Evolutionary conservation across 108 stramenopile species (phyloP), one percentile per base, ranked within the genome.

Genomic region (Pinguiococcus pyrenoidosus): DNA sequence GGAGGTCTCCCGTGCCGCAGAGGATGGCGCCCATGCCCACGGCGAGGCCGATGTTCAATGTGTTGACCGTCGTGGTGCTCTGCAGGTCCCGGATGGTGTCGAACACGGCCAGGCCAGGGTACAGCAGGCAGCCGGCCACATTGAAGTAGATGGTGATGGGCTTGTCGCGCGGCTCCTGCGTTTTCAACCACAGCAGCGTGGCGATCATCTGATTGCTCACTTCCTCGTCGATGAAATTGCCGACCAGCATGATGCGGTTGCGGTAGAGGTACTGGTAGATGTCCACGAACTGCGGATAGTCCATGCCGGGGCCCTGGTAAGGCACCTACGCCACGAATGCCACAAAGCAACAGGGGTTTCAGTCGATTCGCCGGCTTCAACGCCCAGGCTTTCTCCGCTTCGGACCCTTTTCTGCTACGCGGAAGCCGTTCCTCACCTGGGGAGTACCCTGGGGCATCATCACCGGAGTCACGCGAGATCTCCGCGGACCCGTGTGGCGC

Each of bases 21-120:
- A 94, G 67, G 20, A 94, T 72, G 36, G 86, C 68, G 17, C 83
- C 87, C 83, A 94, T 87, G 22, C 92, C 92, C 33, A 81, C 72
- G 48, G 85, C 83, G 12, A 90, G 46, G 5, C 84, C 92, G 23
- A 89, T 41, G 60, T 94, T 94, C 38, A 79, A 68, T 0, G 92
- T 94, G 32, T 62, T 44, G 21, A 91, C 69, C 48, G 73, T 56
- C 29, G 72, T 74, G 17, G 62, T 64, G n/a, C n/a, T n/a, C n/a
- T n/a, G n/a, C 37, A 62, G 29, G 54, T 83, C 63, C 34, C 57
- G 59, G n/a, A 94, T 52, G 32, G 78, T 71, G 75, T 94, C 92
- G 56, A 84, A 90, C 17, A 94, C 70, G 16, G 89, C 85, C 55
- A 87, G 26, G 0, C 73, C 62, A 0, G 87, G 84, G 35, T 81